phyloP scores from a whole-genome alignment of 805 yeast genomes.

The Wickerhamomyces chaumierensis region DNA sequence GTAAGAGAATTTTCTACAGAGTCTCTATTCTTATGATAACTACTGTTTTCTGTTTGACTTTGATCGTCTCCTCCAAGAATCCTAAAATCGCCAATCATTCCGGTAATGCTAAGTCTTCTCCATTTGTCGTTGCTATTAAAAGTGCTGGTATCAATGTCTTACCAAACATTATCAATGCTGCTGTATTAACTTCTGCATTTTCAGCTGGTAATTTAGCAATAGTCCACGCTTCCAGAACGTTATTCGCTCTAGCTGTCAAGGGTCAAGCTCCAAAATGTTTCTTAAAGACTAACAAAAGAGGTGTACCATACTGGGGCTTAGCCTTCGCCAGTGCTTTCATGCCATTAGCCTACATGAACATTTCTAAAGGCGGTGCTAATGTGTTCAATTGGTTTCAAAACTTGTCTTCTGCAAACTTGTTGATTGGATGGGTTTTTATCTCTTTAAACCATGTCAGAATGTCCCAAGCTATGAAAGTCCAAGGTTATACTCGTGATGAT shows the following conservation, averaged over 20 bases:
- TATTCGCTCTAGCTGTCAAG: constrained; percentile 27
- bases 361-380: constrained; percentile 17
- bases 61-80: constrained; percentile 24
- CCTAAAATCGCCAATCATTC: constrained; percentile 17
- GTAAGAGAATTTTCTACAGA: constrained; percentile 27
- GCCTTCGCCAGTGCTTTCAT: constrained; percentile 20
- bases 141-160: constrained; percentile 34
- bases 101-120: constrained; percentile 25
- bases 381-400: constrained; percentile 26
- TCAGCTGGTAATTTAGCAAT: constrained; percentile 25
- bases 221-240: constrained; percentile 22
- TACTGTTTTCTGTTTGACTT: constrained; percentile 23
- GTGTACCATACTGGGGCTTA: constrained; percentile 23
- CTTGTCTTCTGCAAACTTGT: constrained; percentile 21
- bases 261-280: constrained; percentile 28
- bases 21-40: constrained; percentile 20
- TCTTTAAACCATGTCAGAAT: constrained; percentile 22
- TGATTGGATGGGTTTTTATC: constrained; percentile 23
- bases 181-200: constrained; percentile 26
- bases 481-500: constrained; percentile 17
- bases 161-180: constrained; percentile 27
- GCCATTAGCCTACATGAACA: constrained; percentile 27
- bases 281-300: constrained; percentile 21
- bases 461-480: constrained; percentile 28
- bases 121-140: constrained; percentile 32